These are phyloP conservation scores for Hypoxylon trugodes DNA, from an alignment of 495 filamentous ascomycete species.

Conservation along the genomic window DNA sequence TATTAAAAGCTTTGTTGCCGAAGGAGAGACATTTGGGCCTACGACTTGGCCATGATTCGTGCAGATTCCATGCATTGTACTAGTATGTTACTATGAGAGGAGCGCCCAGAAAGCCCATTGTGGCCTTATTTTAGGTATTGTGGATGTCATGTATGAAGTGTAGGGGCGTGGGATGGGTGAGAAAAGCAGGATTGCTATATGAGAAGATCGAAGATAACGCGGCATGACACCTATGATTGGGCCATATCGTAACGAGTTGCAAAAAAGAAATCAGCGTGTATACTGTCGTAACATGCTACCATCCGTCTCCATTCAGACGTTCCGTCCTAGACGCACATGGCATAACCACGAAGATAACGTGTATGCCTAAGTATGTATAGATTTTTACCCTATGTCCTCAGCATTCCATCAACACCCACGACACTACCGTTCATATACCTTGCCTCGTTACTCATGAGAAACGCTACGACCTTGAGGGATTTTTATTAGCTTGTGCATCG, in stretches of 20 bases:
- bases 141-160: no score
- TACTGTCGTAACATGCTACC: no score
- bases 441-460: conserved; percentile 59
- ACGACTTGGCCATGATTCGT: conserved; percentile 48
- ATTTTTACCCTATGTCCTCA: conserved; percentile 20
- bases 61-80: neutral
- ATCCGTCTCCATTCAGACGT: no score
- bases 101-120: no score
- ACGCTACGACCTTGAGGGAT: conserved; percentile 47
- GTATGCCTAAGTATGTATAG: no score
- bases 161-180: no score
- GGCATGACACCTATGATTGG: neutral
- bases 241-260: no score
- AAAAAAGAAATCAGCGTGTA: no score
- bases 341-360: neutral
- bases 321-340: no score
- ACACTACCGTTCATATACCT: conserved; percentile 65
- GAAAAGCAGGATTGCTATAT: neutral
- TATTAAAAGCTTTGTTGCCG: conserved; percentile 45
- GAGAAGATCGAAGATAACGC: no score
- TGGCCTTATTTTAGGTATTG: no score
- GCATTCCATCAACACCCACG: conserved; percentile 59
- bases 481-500: neutral
- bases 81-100: no score
- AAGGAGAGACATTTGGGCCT: conserved; percentile 58